Percentiles rank a stretch among this genome's conserved stretches.
Evolutionary conservation across 2,329 filamentous ascomycete genomes (phyloP).

Genomic region (Monosporascus cannonballus): DNA sequence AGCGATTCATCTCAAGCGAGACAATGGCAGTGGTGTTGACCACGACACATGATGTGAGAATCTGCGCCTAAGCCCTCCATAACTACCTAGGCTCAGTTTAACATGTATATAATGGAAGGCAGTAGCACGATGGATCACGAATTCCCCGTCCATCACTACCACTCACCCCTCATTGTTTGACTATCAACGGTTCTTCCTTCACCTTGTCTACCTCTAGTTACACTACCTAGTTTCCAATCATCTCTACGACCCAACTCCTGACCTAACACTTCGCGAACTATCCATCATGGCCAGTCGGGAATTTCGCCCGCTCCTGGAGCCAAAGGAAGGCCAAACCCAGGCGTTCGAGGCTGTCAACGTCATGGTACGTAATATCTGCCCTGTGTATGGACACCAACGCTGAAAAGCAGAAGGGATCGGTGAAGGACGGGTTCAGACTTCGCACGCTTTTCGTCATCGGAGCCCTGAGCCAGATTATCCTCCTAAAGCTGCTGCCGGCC

Average conservation of each 20-base stretch:
- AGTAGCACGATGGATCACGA: too few relatives aligned
- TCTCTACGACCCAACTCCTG: background rate
- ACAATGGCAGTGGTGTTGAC: too few relatives aligned
- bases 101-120: too few relatives aligned
- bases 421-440: conserved; percentile 29
- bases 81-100: too few relatives aligned
- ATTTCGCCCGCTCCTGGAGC: background rate
- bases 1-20: too few relatives aligned
- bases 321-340: background rate
- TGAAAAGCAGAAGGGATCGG: background rate
- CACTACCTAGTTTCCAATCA: background rate
- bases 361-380: background rate
- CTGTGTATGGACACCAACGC: background rate
- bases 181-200: too few relatives aligned
- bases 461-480: conserved; percentile 27
- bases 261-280: too few relatives aligned
- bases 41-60: too few relatives aligned
- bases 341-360: background rate
- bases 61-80: too few relatives aligned
- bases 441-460: conserved; percentile 27
- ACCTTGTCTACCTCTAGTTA: too few relatives aligned
- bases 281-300: background rate
- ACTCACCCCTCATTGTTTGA: too few relatives aligned
- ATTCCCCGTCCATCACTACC: too few relatives aligned
- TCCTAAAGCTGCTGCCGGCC: conserved; percentile 27